Evolutionary conservation across 2,329 filamentous ascomycete genomes (phyloP), one percentile per base, ranked within the genome.

Genomic region (Ceratocystis variospora): DNA sequence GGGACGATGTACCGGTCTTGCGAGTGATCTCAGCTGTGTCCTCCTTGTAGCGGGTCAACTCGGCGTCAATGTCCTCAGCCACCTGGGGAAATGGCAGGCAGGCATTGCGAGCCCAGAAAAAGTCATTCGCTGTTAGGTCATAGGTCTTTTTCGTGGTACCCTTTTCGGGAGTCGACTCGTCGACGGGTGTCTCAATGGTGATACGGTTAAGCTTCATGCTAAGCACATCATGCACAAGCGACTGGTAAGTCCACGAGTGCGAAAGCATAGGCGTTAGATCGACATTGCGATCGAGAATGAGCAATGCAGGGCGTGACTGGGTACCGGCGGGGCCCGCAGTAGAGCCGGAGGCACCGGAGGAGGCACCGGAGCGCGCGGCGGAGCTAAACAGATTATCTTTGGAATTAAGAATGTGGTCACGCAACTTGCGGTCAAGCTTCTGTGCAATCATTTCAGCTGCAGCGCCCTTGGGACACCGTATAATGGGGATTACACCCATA

Each of bases 251-350:
- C 80, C 80, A 83, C 22, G 92, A 96, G 76, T 99, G 94, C 15
- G 93, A 96, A n/a, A 99, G 82, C 94, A 99, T 97, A 1, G 94
- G 92, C 70, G 96, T 90, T 64, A 99, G 78, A 75, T 99, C 94
- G 57, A 99, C 87, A 72, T 96, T 97, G 71, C 94, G 87, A 76
- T 99, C 94, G 61, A 97, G 87, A 64, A 99, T 88, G 70, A 99
- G 85, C 59, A 99, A 83, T 0, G 97, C 90, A 0, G 95, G 94
- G 62, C 95, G 81, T 28, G 90, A 89, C 7, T 63, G 50, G 86
- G 83, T 1, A 87, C 83, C 0, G 88, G 87, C 12, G 82, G 48
- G 81, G 0, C 81, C 75, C 5, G 80, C 77, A 15, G 80, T 78
- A 44, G 78, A 78, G 7, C 80, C 77, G 1, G 86, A 4, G 33